These are phyloP conservation scores for Populus tremula DNA, from an alignment of 345 rosid genomes.

Conservation along the genomic window DNA sequence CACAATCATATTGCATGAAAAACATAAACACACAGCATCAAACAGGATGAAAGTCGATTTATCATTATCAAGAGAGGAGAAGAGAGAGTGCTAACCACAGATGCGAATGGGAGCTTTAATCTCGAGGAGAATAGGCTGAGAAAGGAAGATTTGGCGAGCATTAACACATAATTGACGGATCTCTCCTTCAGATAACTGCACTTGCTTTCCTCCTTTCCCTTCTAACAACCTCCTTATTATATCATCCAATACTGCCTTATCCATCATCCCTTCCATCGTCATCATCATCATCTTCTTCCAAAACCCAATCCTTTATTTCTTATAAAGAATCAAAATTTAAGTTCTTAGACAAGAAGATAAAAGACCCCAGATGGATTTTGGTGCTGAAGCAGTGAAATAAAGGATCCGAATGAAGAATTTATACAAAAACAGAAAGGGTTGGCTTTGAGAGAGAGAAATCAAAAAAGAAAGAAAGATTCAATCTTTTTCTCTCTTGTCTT, in stretches of 20 bases:
- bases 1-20: neutral
- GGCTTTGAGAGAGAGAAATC: neutral
- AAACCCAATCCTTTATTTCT: neutral
- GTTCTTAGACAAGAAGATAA: neutral
- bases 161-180: constrained; percentile 96
- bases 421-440: constrained; percentile 4
- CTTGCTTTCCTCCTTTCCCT: constrained; percentile 91
- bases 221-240: constrained; percentile 84
- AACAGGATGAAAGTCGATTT: neutral
- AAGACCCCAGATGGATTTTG: neutral
- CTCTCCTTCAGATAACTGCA: constrained; percentile 93
- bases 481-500: neutral
- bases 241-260: constrained; percentile 81
- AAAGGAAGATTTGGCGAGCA: constrained; percentile 88
- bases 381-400: neutral
- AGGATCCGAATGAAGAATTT: neutral
- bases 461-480: neutral
- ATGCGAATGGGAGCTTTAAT: constrained; percentile 80
- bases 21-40: neutral
- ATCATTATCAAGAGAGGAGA: neutral
- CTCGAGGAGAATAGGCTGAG: constrained; percentile 82
- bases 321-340: neutral
- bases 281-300: constrained; percentile 33
- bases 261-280: constrained; percentile 56
- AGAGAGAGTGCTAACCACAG: constrained; percentile 58